Conservation (phyloP, 2,329 filamentous ascomycete genomes). For the Fusarium veterinarium region DNA sequence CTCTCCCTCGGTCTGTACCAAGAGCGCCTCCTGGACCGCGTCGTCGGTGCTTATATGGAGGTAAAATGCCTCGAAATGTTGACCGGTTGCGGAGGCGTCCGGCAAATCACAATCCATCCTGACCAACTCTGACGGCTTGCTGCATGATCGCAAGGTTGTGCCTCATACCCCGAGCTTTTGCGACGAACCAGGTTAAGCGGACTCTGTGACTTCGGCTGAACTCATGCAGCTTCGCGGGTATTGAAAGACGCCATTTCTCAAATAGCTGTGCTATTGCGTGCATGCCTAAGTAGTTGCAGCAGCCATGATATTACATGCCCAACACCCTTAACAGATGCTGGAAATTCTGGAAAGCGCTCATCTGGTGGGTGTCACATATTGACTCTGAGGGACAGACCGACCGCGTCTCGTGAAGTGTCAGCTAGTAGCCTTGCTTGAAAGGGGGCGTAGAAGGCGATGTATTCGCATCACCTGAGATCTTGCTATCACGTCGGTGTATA, state of each 20-base stretch:
- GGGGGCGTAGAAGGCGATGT: background rate
- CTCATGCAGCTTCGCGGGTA: constrained; percentile 26
- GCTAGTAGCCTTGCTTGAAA: constrained; percentile 20
- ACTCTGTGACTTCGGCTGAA: constrained; percentile 24
- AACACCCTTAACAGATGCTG: background rate
- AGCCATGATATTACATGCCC: constrained; percentile 11
- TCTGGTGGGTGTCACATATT: constrained; percentile 11
- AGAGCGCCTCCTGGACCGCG: constrained; percentile 31
- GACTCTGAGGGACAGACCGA: background rate
- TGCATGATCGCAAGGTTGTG: constrained; percentile 41
- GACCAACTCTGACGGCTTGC: constrained; percentile 30
- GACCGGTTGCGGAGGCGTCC: constrained; percentile 33
- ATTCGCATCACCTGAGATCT: background rate
- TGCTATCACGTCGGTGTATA: background rate
- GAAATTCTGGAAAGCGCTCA: constrained; percentile 18
- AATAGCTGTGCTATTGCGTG: constrained; percentile 23
- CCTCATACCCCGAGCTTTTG: constrained; percentile 6
- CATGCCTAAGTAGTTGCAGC: constrained; percentile 28
- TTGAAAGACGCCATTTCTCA: constrained; percentile 10
- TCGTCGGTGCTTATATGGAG: constrained; percentile 33
- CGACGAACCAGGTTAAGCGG: constrained; percentile 8
- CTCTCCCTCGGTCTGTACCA: constrained; percentile 37
- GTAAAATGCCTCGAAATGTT: constrained; percentile 30
- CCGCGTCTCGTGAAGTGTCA: constrained; percentile 6
- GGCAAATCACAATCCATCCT: constrained; percentile 31